Base-by-base conservation (phyloP, 139 green algal species). In the Ettlia oleoabundans region DNA sequence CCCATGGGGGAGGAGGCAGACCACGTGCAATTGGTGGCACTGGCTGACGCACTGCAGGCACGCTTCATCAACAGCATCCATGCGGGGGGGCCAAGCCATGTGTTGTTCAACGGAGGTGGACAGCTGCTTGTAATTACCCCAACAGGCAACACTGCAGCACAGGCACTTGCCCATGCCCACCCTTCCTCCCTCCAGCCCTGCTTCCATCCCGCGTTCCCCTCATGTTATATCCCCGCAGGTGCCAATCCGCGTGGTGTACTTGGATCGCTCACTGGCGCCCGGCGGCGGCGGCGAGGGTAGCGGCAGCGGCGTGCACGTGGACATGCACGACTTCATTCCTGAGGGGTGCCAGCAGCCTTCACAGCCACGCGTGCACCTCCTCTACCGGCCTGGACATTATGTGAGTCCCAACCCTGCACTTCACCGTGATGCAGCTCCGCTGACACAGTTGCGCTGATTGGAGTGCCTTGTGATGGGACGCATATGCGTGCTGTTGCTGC, bases 1-100 rank as follows among this genome's bases (percentile, higher is more conserved):
- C 86, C 92, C 7, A 98, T 98, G 96, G 96, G 94, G 0, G 96
- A 97, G 85, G 96, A 98, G 87, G 94, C 87, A 70, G 96, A 98
- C 87, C 94, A 98, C 75, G 86, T 98, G 32, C 95, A 98, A 70
- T 94, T 97, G 52, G 94, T 96, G n/a, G 96, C 96, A 19, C 84
- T 98, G 32, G 92, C 92, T n/a, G 92, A 98, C 62, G 93, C 95
- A 28, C 74, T 98, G 71, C 86, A 93, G 86, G 91, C 95, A 30
- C n/a, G 76, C 4, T 32, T 30, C 30, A 10, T 4, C 9, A 9
- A 63, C 51, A 33, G 61, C n/a, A n/a, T n/a, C n/a, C n/a, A 32
- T 15, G 30, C 24, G 64, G 64, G 32, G 33, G 33, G 64, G 33
- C 3, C 33, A 26, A 43, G 32, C 18, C 21, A 4, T n/a, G n/a